Base-by-base conservation (phyloP, 768 basidiomycete genomes). In the Hypsizygus marmoreus region DNA sequence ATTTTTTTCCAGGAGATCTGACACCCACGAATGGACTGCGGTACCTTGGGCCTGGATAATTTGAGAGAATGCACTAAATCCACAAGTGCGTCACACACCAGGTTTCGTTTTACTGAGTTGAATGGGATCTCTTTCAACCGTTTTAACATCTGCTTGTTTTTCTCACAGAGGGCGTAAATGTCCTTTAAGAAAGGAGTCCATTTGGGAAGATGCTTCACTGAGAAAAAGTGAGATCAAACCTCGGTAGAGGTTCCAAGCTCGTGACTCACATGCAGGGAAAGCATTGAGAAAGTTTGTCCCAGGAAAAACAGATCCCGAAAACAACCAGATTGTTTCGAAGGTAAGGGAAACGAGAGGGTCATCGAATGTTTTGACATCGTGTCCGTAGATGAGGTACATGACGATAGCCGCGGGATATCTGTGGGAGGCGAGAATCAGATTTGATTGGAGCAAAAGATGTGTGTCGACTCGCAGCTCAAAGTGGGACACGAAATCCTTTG, bases 281-380 rank as follows among this genome's bases (percentile, higher is more conserved):
- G 42, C 41, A 23, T 48, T 48, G 33, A 48, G 41, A n/a, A 48
- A 36, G 13, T 48, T 48, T 26, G 47, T 48, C 37, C 47, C 47
- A 4, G 40, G 47, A 20, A 48, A 48, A 8, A 48, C 47, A 20
- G 47, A 41, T 4, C 47, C 40, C 30, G 47, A 48, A 17, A 48
- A 48, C 7, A 48, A 31, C 24, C 40, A 48, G 9, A 48, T 48
- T 8, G 47, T 41, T 29, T 48, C 40, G 29, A 48, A 48, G 22
- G 47, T 42, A n/a, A 48, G 20, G 16, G 41, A 29, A 6, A 48
- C 41, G 2, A 48, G 30, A 19, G 47, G 47, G 33, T 48, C 47
- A 23, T 48, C 34, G 22, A 48, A 40, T 12, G 47, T 42, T 32
- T 35, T 23, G 14, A 43, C 47, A 32, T 48, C 33, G 14, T 48